These are phyloP conservation scores for Emericellopsis cladophorae DNA, from an alignment of 2,329 filamentous ascomycete species.

Conservation along the genomic window DNA sequence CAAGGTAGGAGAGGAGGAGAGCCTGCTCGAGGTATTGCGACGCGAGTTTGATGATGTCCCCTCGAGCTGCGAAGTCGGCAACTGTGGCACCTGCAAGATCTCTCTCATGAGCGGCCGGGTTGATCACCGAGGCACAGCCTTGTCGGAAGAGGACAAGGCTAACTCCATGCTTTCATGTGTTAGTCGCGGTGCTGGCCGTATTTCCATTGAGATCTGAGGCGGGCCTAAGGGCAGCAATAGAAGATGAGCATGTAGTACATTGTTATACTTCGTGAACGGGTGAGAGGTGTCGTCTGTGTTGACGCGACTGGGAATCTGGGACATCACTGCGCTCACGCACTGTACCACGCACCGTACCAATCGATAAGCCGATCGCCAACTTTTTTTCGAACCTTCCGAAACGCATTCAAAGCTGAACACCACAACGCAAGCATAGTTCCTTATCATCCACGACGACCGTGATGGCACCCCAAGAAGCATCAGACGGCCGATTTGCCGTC, in stretches of 20 bases:
- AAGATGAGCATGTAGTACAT: too few relatives aligned
- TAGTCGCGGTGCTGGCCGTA: conserved; percentile 35
- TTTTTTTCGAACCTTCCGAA: neutral
- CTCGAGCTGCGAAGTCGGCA: conserved; percentile 40
- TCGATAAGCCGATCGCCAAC: neutral
- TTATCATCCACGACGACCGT: neutral
- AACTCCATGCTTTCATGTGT: conserved; percentile 36
- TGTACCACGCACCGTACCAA: neutral
- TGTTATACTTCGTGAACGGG: too few relatives aligned
- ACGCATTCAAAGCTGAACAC: neutral
- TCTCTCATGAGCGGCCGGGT: conserved; percentile 26
- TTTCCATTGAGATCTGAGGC: conserved; percentile 31
- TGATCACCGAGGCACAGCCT: conserved; percentile 34
- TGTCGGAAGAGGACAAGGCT: conserved; percentile 29
- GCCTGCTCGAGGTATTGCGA: conserved; percentile 33
- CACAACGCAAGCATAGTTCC: neutral
- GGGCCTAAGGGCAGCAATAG: too few relatives aligned
- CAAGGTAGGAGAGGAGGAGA: conserved; percentile 33
- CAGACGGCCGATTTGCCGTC: conserved; percentile 47
- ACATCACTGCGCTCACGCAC: too few relatives aligned
- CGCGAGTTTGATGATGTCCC: conserved; percentile 26
- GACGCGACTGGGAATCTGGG: too few relatives aligned
- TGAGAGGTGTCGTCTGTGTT: too few relatives aligned
- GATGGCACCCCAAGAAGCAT: conserved; percentile 15
- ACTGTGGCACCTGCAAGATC: conserved; percentile 39